Evolutionary conservation across 2,329 filamentous ascomycete genomes (phyloP).

Genomic region (Colletotrichum orbiculare): DNA sequence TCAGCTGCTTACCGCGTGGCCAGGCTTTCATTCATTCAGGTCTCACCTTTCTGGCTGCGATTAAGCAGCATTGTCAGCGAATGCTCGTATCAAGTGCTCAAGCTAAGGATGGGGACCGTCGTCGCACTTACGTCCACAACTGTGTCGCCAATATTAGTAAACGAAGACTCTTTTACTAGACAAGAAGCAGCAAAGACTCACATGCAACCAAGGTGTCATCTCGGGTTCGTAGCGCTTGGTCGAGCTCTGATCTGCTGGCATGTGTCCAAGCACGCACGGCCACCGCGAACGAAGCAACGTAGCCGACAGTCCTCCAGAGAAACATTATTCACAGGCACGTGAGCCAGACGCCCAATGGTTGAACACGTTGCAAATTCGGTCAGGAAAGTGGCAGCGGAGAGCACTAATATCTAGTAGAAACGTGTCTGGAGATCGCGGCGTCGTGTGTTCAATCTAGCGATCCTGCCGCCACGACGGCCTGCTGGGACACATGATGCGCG

Average conservation of each 20-base stretch:
- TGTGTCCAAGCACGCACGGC: constrained; percentile 8
- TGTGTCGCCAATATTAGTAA: not conserved
- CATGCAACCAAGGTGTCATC: constrained; percentile 46
- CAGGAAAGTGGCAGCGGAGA: too few species aligned
- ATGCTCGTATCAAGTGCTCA: not conserved
- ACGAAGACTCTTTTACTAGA: too few species aligned
- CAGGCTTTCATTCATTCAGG: too few species aligned
- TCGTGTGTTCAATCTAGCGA: too few species aligned
- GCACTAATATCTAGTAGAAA: too few species aligned
- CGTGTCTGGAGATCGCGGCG: too few species aligned
- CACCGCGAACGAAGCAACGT: not conserved
- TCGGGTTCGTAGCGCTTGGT: constrained; percentile 28
- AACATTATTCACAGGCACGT: not conserved
- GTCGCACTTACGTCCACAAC: constrained; percentile 4
- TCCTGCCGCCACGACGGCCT: too few species aligned
- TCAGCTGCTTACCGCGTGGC: not conserved
- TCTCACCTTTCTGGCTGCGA: constrained; percentile 14
- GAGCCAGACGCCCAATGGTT: not conserved
- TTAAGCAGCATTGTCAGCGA: too few species aligned
- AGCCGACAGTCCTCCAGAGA: not conserved
- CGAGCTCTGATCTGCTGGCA: constrained; percentile 17
- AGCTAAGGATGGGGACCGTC: not conserved
- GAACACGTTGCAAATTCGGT: too few species aligned
- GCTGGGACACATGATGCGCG: too few species aligned
- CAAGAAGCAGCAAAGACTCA: constrained; percentile 37